A percentile compares a stretch with the other conserved stretches of the same genome.
These are phyloP conservation scores for Leccinum aurantiacum DNA, from an alignment of 768 basidiomycete species.

Conservation along the genomic window DNA sequence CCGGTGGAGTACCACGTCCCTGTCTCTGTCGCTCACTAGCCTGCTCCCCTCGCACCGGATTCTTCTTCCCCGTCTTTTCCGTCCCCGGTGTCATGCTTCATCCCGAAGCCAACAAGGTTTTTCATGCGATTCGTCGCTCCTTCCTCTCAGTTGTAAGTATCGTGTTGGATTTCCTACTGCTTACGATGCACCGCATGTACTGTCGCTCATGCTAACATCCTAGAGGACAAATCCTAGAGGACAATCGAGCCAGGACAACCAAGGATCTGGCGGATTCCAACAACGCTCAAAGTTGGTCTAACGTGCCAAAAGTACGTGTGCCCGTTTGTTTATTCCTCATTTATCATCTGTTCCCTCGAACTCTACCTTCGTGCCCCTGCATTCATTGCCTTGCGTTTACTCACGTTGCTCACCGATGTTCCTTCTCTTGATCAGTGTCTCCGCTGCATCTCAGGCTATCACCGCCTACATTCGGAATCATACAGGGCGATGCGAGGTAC, in stretches of 20 bases:
- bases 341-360: constrained; percentile 14
- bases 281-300: constrained; percentile 61
- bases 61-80: constrained; percentile 48
- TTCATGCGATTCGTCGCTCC: constrained; percentile 68
- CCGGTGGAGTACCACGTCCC: constrained; percentile 13
- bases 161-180: constrained; percentile 13
- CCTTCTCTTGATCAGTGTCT: constrained; percentile 45
- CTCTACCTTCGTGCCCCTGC: constrained; percentile 3
- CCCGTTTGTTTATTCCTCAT: constrained; percentile 7
- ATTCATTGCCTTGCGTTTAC: constrained; percentile 8
- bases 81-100: constrained; percentile 64
- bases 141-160: constrained; percentile 69
- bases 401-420: constrained; percentile 12
- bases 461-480: constrained; percentile 78
- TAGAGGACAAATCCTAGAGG: constrained; percentile 62
- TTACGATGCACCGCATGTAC: constrained; percentile 20
- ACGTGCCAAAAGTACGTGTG: constrained; percentile 70
- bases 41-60: constrained; percentile 17
- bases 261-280: constrained; percentile 72
- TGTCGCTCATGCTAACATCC: constrained; percentile 10
- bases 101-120: constrained; percentile 70
- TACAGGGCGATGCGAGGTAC: constrained; percentile 64
- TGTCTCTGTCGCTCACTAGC: constrained; percentile 22
- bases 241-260: constrained; percentile 83
- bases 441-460: constrained; percentile 78